Evolutionary conservation across 2,329 filamentous ascomycete genomes (phyloP).

Genomic region (Aspergillus sp.): DNA sequence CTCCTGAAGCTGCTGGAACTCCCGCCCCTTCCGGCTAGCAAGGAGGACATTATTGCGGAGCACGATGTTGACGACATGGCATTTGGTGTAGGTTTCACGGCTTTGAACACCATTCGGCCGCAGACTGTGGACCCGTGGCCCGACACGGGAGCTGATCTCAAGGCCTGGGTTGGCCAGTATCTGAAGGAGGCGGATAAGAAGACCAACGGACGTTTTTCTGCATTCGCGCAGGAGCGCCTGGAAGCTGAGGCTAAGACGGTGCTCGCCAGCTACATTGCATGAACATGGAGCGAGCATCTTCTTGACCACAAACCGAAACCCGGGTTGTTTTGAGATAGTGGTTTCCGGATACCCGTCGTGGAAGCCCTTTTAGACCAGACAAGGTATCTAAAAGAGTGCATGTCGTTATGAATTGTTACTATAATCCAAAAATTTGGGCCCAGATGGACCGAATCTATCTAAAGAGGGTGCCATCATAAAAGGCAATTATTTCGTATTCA

Average conservation of each 20-base stretch:
- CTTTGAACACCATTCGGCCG: conserved; percentile 84
- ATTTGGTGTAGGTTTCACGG: conserved; percentile 92
- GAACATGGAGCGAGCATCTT: neutral
- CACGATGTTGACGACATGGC: conserved; percentile 92
- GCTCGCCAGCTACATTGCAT: conserved; percentile 48
- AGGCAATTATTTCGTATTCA: neutral
- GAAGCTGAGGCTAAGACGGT: conserved; percentile 56
- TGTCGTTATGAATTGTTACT: conserved; percentile 14
- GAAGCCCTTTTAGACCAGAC: neutral
- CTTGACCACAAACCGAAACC: too few species aligned
- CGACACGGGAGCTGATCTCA: conserved; percentile 74
- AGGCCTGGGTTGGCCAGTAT: conserved; percentile 78
- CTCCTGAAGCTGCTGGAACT: conserved; percentile 86
- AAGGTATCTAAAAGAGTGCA: neutral
- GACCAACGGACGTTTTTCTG: conserved; percentile 67
- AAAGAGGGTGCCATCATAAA: conserved; percentile 1
- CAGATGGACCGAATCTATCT: too few species aligned
- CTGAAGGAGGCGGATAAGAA: conserved; percentile 74
- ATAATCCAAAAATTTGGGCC: conserved; percentile 5
- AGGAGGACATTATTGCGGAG: conserved; percentile 77
- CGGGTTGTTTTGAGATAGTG: too few species aligned
- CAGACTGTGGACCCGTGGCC: conserved; percentile 77
- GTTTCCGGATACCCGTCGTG: too few species aligned
- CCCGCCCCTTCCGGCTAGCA: conserved; percentile 70
- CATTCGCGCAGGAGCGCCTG: conserved; percentile 71